Conservation (phyloP, 2,329 filamentous ascomycete genomes). For the Monosporascus sp. region DNA sequence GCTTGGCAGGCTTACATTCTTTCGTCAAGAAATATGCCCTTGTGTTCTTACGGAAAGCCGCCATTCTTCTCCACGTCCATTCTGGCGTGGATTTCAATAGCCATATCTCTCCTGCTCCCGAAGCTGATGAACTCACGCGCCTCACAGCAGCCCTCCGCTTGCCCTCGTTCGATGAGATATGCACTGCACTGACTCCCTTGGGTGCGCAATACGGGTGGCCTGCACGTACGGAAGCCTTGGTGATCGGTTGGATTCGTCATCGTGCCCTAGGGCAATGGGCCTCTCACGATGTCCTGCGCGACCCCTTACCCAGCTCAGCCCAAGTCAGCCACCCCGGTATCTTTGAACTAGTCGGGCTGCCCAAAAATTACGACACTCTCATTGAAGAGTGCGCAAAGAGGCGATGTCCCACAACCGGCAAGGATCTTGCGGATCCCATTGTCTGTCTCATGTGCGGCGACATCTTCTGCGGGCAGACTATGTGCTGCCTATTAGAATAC, state of each 20-base stretch:
- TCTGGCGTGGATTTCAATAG: conserved; percentile 84
- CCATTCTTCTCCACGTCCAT: conserved; percentile 79
- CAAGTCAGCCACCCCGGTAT: conserved; percentile 77
- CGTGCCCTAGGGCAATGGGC: conserved; percentile 36
- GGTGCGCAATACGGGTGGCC: conserved; percentile 45
- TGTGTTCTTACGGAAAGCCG: conserved; percentile 80
- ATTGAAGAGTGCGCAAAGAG: conserved; percentile 86
- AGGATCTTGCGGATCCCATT: conserved; percentile 84
- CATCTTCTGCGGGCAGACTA: conserved; percentile 92
- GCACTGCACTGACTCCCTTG: conserved; percentile 50
- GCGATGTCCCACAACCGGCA: conserved; percentile 82
- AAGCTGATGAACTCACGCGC: conserved; percentile 74
- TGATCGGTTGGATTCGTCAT: conserved; percentile 70
- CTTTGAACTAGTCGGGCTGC: conserved; percentile 88
- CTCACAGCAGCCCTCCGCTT: conserved; percentile 71
- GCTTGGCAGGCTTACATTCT: conserved; percentile 48
- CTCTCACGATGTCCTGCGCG: conserved; percentile 2
- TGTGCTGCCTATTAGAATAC: conserved; percentile 75
- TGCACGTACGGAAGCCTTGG: conserved; percentile 37
- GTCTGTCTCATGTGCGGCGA: conserved; percentile 93
- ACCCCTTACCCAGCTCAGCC: conserved; percentile 34
- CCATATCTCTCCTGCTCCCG: conserved; percentile 56
- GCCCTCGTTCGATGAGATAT: conserved; percentile 74
- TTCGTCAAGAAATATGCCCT: conserved; percentile 78
- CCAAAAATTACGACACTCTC: conserved; percentile 84